A percentile compares a stretch with the other conserved stretches of the same genome.
These are phyloP conservation scores for Geosmithia putterillii DNA, from an alignment of 2,329 filamentous ascomycete species.

Conservation along the genomic window DNA sequence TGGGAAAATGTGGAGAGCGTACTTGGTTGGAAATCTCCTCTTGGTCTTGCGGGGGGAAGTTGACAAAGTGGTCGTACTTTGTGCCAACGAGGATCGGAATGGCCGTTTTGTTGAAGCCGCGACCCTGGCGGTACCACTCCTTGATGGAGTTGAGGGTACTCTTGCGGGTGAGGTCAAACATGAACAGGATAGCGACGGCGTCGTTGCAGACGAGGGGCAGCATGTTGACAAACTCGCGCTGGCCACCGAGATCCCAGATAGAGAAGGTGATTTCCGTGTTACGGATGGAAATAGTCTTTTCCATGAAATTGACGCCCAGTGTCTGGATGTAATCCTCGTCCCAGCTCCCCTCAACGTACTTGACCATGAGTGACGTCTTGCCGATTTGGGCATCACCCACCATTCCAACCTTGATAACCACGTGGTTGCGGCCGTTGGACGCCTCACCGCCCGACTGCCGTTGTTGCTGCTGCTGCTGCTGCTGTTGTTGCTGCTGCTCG, in stretches of 20 bases:
- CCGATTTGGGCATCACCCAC: constrained; percentile 98
- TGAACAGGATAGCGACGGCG: constrained; percentile 95
- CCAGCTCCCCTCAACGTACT: constrained; percentile 98
- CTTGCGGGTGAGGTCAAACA: constrained; percentile 98
- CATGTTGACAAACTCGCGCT: constrained; percentile 99
- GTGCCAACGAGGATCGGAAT: constrained; percentile 95
- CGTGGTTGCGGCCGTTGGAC: constrained; percentile 49
- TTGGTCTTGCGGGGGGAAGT: constrained; percentile 93
- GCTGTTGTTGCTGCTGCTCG: constrained; percentile 1
- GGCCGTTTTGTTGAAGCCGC: constrained; percentile 99
- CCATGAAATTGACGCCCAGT: constrained; percentile 98
- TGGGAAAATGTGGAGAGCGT: constrained; percentile 8
- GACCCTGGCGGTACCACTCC: constrained; percentile 96
- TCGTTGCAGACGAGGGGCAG: constrained; percentile 98
- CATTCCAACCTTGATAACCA: constrained; percentile 99
- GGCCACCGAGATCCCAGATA: constrained; percentile 96
- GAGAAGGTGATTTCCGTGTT: constrained; percentile 99
- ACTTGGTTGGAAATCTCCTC: constrained; percentile 98
- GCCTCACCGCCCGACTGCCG: constrained; percentile 12
- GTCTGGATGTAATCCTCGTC: constrained; percentile 99
- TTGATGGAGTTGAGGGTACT: constrained; percentile 99
- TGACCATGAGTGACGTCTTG: constrained; percentile 98
- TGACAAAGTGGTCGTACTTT: constrained; percentile 99
- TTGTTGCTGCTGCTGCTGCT: neutral
- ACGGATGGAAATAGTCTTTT: constrained; percentile 98